Evolutionary conservation across 2,329 filamentous ascomycete genomes (phyloP), one percentile per base, ranked within the genome.

Genomic region (Aspergillus clavatus): DNA sequence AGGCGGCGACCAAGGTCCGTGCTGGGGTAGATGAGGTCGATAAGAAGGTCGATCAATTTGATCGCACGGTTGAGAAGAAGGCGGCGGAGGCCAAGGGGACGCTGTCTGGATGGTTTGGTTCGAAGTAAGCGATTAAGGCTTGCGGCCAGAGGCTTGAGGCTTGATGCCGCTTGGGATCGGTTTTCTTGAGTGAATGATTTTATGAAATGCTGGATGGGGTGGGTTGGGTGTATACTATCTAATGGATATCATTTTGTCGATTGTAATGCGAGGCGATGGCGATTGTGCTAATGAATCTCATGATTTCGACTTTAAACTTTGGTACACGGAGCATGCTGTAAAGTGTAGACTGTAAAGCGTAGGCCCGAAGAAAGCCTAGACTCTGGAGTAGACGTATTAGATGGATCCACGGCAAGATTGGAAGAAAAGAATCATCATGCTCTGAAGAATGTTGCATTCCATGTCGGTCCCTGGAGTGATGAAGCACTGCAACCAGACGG

Each of bases 11-110:
- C 47, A 70, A 77, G 45, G 51, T 80, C 53, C 73, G 46, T 18
- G 39, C 43, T 3, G 49, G 42, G 4, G 69, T 70, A 48, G 72
- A 70, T 45, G 70, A 76, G 46, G 51, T 80, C 54, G 74, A 77
- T 55, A 62, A 63, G 37, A 72, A 74, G 7, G 72, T 93, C 41
- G 85, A 96, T 69, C 81, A 85, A 67, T 84, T 90, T 59, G 90
- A 95, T 72, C 80, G 82, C 60, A 89, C 82, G 55, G 84, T 95
- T 42, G 86, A 90, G 74, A 75, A 87, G 54, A 82, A 83, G 54
- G 82, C 89, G 3, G 71, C 82, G 41, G 86, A 95, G 75, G 86
- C 89, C 36, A 95, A 95, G 82, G 81, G 82, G 59, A 85, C 86
- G 53, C 69, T 95, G 59, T 87, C 85, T 33, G 80, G 86, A 66